Base-by-base conservation (phyloP, 768 basidiomycete genomes). In the Neoboletus magnificus region DNA sequence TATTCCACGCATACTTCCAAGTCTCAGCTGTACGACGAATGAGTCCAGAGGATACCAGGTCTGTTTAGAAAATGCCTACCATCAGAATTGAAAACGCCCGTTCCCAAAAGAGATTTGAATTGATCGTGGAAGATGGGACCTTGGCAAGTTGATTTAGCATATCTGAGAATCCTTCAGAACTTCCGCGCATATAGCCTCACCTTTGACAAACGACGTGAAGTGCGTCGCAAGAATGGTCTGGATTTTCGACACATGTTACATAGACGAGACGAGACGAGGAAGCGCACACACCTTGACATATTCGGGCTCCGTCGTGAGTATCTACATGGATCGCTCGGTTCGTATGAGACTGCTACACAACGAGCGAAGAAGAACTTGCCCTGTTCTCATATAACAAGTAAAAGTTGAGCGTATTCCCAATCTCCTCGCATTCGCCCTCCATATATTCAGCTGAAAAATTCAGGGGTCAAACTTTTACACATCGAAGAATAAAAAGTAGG, bases 71-170 rank as follows among this genome's bases (percentile, higher is more conserved):
- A 30, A 37, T 4, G 36, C 62, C 20, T 45, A 68, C 73, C 76
- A 44, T 77, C 76, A 10, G 76, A 73, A 46, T 77, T 77, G 59
- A 77, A 75, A 3, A 77, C 74, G 16, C 76, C 76, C 0, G 61
- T 70, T 1, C 76, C 76, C 44, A 72, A 60, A 27, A 74, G 56
- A 5, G 69, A 66, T 13, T 57, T 16, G n/a, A 71, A 54, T 35
- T 68, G 64, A 41, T 62, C 67, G 20, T 25, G 5, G 11, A 70
- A 52, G 32, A 71, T 43, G 40, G 68, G 55, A 5, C 68, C 70
- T 71, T 18, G 20, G 25, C 15, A 13, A 41, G n/a, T 16, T 22
- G 4, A 13, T 51, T 54, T 10, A 62, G 36, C 3, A 8, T 11
- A 53, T n/a, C 30, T 1, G 58, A 37, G 48, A 10, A 54, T 32